Base-by-base conservation (phyloP, 169 alveolate genomes). In the Cryptosporidium canis region DNA sequence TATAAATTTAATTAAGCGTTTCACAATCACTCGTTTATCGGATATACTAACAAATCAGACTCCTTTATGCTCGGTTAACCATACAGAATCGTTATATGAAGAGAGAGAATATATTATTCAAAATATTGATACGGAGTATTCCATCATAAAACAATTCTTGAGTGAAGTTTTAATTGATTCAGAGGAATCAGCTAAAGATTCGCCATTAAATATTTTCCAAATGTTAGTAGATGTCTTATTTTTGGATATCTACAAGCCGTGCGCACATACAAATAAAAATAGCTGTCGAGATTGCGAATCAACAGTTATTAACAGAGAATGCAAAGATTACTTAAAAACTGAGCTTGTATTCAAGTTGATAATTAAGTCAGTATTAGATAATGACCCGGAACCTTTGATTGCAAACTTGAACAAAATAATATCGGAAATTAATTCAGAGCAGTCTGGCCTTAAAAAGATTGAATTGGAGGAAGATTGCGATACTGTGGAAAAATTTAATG, bases 91-190 rank as follows among this genome's bases (percentile, higher is more conserved):
- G 14, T 27, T 77, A 24, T 35, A 61, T 33, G 31, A 56, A 41
- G 87, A 77, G 58, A 77, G 43, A 77, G 48, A 77, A 6, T 39
- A 43, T 55, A 77, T 77, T 39, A 18, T n/a, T n/a, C 55, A 77
- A 4, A 31, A 31, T 24, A n/a, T 77, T 18, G 56, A 24, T 24
- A 3, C 24, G 11, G 87, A 77, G 21, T 43, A 58, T 27, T 8
- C 7, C 11, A 24, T 12, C 14, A 29, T 70, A 31, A 44, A 48
- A 35, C 24, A 48, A 33, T 55, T 70, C 6, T 48, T 70, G 43
- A 70, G 53, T 41, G 33, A 24, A 48, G 12, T 70, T 43, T 14
- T 70, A n/a, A 31, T 70, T 48, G 67, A 70, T n/a, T 47, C 64
- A 33, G 84, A 70, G 8, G 33, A 48, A 31, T 12, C 58, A 51